Evolutionary conservation across 257 asterid genomes (phyloP), one percentile per base, ranked within the genome.

Genomic region (Rehmannia glutinosa): DNA sequence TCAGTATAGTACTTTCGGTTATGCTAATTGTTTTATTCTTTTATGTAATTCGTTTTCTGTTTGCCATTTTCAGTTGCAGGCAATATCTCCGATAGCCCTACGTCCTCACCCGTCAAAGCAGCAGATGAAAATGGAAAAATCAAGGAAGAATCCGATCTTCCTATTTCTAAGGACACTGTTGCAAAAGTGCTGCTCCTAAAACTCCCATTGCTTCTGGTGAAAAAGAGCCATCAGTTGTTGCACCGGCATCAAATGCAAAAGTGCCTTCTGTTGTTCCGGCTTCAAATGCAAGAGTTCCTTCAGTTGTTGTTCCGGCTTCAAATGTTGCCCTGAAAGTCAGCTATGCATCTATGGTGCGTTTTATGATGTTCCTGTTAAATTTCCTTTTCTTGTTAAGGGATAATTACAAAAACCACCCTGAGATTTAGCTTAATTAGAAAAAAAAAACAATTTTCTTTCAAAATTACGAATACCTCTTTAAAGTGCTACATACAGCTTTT

Each of bases 341-440:
- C 55, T 89, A 86, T 64, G 94, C 91, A 65, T 81, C 91, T 15
- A 54, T 86, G 88, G 96, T 89, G 19, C 42, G 81, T 68, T 38
- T 30, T 23, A 11, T 36, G 24, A n/a, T 49, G 9, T 21, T 50
- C n/a, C 61, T 51, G 5, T 28, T 5, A 28, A 28, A 28, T 2
- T 5, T 28, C 33, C 2, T 28, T 28, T 28, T 28, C 33, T 28
- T 28, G 33, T 28, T 28, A 5, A 28, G 33, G 2, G 33, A 28
- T 28, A 28, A 28, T 28, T 28, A 28, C 5, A 28, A 28, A 28
- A 28, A 28, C 2, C 33, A 28, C 5, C 33, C 2, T 5, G 2
- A 5, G 33, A 28, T 5, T 28, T 28, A 28, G 2, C 5, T 5
- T 28, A 28, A 28, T 28, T 28, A 28, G 3, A 28, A 28, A 28